Evolutionary conservation across 345 rosid species (phyloP).

Genomic region (Hevea brasiliensis): DNA sequence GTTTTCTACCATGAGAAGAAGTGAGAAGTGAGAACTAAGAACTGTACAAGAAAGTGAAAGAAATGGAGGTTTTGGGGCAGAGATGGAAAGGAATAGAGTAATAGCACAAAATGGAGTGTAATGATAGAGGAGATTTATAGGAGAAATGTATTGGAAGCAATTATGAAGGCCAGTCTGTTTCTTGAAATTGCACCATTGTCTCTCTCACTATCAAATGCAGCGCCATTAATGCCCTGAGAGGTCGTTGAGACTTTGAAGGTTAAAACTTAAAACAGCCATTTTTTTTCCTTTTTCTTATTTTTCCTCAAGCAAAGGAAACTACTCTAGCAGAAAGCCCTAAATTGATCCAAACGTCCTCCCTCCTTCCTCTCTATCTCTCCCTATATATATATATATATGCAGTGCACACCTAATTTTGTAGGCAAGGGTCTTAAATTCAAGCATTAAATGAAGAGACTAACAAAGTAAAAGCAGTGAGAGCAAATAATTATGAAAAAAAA

Average conservation of each 20-base stretch:
- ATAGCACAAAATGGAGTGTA: slow-evolving; percentile 24
- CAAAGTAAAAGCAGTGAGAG: slow-evolving; percentile 2
- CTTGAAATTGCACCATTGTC: slow-evolving; percentile 36
- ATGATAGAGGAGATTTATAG: slow-evolving; percentile 48
- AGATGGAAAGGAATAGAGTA: neutral
- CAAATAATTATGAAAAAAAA: neutral
- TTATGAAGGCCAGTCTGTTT: slow-evolving; percentile 63
- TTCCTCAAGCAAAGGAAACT: neutral
- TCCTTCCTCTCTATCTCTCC: too few relatives aligned
- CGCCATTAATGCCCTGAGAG: slow-evolving; percentile 60
- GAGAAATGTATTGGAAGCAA: slow-evolving; percentile 43
- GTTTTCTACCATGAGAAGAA: neutral
- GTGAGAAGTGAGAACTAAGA: neutral
- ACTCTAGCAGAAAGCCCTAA: slow-evolving; percentile 2
- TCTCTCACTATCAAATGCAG: slow-evolving; percentile 38
- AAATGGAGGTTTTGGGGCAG: too few relatives aligned
- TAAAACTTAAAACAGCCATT: neutral
- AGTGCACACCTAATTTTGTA: slow-evolving; percentile 58
- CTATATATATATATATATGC: slow-evolving; percentile 6
- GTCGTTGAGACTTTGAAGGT: slow-evolving; percentile 42
- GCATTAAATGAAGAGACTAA: slow-evolving; percentile 51
- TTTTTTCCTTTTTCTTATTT: neutral
- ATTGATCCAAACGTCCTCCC: too few relatives aligned
- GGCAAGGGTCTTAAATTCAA: slow-evolving; percentile 42
- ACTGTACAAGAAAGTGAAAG: neutral